These are phyloP conservation scores for Acacia confusa DNA, from an alignment of 306 rosid genomes.

Conservation along the genomic window DNA sequence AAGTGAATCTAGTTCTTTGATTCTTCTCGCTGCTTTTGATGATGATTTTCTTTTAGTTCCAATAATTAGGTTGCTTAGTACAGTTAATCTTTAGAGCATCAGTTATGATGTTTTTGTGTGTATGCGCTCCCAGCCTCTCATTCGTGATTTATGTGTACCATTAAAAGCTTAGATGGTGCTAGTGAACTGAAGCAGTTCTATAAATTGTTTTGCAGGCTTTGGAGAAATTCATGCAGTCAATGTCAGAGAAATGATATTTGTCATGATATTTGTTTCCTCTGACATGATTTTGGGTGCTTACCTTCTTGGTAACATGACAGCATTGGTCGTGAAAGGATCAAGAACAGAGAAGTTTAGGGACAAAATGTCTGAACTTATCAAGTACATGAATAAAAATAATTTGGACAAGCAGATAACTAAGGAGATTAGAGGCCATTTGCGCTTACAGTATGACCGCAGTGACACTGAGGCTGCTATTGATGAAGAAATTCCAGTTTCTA, in stretches of 20 bases:
- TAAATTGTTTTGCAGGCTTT: conserved; percentile 43
- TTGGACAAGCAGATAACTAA: conserved; percentile 42
- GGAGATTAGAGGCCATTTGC: conserved; percentile 49
- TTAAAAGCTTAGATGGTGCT: neutral
- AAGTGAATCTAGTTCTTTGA: neutral
- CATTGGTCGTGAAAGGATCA: conserved; percentile 66
- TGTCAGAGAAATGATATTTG: conserved; percentile 69
- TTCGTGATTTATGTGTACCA: neutral
- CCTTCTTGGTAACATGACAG: conserved; percentile 65
- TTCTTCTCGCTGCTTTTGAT: neutral
- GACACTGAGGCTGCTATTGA: conserved; percentile 46
- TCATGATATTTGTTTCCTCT: conserved; percentile 63
- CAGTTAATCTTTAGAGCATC: neutral
- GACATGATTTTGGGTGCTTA: conserved; percentile 79
- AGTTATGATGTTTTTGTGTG: neutral
- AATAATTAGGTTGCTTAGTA: no score
- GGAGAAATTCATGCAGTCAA: conserved; percentile 76
- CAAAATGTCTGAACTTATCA: conserved; percentile 52
- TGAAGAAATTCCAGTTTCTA: conserved; percentile 57
- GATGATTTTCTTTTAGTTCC: neutral
- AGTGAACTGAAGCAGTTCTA: neutral
- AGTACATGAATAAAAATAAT: conserved; percentile 47
- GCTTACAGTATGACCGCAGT: conserved; percentile 51
- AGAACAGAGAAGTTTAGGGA: conserved; percentile 70
- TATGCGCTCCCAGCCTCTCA: neutral